Conservation (phyloP, 345 rosid species). For the Noccaea bulbosa region DNA sequence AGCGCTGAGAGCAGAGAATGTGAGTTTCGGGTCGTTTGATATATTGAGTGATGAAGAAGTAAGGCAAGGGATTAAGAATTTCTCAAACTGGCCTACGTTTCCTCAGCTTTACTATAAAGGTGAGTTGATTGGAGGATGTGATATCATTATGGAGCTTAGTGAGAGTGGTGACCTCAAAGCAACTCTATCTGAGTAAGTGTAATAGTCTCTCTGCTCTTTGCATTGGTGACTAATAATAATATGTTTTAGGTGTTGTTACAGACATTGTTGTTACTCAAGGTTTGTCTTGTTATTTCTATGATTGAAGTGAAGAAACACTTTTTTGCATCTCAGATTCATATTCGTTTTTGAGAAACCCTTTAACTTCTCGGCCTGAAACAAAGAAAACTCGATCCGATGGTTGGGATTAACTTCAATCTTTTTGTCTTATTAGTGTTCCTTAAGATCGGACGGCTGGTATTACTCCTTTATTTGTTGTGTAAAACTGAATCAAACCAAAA, state of each 20-base stretch:
- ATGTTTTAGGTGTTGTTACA: too few species aligned
- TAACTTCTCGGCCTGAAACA: too few species aligned
- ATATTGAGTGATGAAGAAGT: conserved; percentile 83
- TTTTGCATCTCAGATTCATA: not conserved
- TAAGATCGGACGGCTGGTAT: not conserved
- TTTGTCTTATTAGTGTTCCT: not conserved
- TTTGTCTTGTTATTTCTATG: conserved; percentile 29
- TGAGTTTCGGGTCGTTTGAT: conserved; percentile 81
- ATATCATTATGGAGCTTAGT: conserved; percentile 77
- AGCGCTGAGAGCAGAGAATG: conserved; percentile 68
- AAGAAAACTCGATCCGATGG: not conserved
- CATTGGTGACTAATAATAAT: too few species aligned
- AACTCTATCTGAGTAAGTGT: conserved; percentile 69
- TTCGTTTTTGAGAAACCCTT: too few species aligned
- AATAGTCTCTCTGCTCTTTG: not conserved
- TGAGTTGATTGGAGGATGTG: conserved; percentile 96
- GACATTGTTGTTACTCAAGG: conserved; percentile 34
- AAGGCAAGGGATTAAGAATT: conserved; percentile 84
- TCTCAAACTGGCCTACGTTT: conserved; percentile 97
- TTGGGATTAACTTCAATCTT: not conserved
- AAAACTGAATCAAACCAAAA: not conserved
- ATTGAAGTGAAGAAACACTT: conserved; percentile 14
- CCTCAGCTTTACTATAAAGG: conserved; percentile 96
- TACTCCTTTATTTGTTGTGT: not conserved
- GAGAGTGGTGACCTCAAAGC: conserved; percentile 73